phyloP scores from a whole-genome alignment of 768 basidiomycete species.

The Leccinum boreale region DNA sequence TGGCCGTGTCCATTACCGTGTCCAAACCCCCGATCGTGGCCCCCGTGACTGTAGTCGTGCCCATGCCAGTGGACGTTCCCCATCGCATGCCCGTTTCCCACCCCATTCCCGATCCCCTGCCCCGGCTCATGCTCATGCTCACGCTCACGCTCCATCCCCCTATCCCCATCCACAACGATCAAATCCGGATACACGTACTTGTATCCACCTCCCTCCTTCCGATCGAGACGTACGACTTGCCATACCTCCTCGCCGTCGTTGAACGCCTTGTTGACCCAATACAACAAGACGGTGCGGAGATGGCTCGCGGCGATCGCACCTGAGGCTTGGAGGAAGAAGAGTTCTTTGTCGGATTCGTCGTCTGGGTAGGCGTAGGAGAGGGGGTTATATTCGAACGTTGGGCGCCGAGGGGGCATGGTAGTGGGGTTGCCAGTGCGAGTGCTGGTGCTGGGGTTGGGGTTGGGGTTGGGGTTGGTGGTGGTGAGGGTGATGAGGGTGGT shows the following conservation, averaged over 20 bases:
- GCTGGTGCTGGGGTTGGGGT: not conserved
- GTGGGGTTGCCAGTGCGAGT: not conserved
- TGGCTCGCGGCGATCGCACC: slow-evolving; percentile 3
- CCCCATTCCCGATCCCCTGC: not conserved
- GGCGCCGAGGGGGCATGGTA: slow-evolving; percentile 6
- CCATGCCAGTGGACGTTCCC: not conserved
- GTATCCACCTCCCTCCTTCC: slow-evolving; percentile 3
- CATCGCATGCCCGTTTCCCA: not conserved
- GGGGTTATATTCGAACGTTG: slow-evolving; percentile 20
- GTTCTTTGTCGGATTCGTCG: slow-evolving; percentile 23
- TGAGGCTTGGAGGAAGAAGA: slow-evolving; percentile 21
- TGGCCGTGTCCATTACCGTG: not conserved
- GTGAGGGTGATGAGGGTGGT: not conserved
- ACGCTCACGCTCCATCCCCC: slow-evolving; percentile 2
- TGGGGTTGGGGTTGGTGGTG: not conserved
- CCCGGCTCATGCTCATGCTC: not conserved
- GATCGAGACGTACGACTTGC: slow-evolving; percentile 26
- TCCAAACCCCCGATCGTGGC: not conserved
- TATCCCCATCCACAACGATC: slow-evolving; percentile 21
- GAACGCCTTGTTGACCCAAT: slow-evolving; percentile 27
- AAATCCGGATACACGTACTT: slow-evolving; percentile 28
- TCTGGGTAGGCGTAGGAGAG: slow-evolving; percentile 22
- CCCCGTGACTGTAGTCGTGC: not conserved
- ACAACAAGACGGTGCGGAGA: slow-evolving; percentile 17
- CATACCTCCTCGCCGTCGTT: slow-evolving; percentile 23